Percentiles rank a stretch among this genome's conserved stretches.
These are phyloP conservation scores for Apocynum venetum DNA, from an alignment of 257 asterid genomes.

Conservation along the genomic window DNA sequence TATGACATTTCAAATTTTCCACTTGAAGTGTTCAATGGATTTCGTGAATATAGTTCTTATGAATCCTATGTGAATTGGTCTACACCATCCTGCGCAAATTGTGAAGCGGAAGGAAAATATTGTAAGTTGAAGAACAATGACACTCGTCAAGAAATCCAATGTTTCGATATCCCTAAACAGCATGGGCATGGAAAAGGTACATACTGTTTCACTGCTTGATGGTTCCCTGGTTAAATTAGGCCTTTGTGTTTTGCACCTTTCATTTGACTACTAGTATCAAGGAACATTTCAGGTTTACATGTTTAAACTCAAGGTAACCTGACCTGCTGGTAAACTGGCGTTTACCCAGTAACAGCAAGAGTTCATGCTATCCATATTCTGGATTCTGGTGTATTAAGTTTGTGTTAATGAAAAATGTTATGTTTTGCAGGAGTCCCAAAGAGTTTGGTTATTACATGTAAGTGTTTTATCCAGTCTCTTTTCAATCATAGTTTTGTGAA, in stretches of 20 bases:
- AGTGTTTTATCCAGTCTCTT: background rate
- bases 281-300: background rate
- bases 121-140: slow-evolving; percentile 43
- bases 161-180: slow-evolving; percentile 1
- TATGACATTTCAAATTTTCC: slow-evolving; percentile 47
- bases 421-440: slow-evolving; percentile 30
- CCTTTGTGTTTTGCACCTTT: background rate
- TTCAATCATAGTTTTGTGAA: background rate
- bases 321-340: background rate
- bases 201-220: background rate
- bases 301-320: background rate
- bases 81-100: slow-evolving; percentile 42
- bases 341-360: background rate
- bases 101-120: slow-evolving; percentile 43
- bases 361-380: background rate
- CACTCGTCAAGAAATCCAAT: slow-evolving; percentile 3
- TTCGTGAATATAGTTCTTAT: slow-evolving; percentile 15
- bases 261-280: background rate
- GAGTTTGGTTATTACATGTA: background rate
- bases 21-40: slow-evolving; percentile 4
- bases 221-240: background rate
- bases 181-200: slow-evolving; percentile 1
- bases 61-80: slow-evolving; percentile 42
- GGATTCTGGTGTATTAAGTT: background rate
- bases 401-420: background rate